Evolutionary conservation across 1,284 basidiomycete species (phyloP).

Genomic region (Cystobasidium pallidum): DNA sequence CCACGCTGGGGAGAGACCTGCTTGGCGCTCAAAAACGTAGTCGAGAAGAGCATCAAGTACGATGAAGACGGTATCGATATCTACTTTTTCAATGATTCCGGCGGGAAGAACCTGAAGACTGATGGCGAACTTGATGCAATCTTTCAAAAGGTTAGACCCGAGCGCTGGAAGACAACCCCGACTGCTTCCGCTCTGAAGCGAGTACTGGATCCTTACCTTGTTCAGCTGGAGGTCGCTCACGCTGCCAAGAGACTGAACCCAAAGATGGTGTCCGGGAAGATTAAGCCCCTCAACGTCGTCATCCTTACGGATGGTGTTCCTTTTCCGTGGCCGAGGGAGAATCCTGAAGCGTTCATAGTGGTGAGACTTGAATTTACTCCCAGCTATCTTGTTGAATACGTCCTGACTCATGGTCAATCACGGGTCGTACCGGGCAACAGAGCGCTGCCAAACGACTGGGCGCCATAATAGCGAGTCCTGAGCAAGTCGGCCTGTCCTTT

Average conservation of each 20-base stretch:
- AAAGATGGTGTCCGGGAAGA: neutral
- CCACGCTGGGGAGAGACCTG: slow-evolving; percentile 48
- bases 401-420: too few relatives aligned
- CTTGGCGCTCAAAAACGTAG: slow-evolving; percentile 46
- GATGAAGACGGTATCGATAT: slow-evolving; percentile 48
- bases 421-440: too few relatives aligned
- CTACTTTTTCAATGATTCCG: slow-evolving; percentile 47
- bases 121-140: too few relatives aligned
- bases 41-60: slow-evolving; percentile 44
- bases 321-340: slow-evolving; percentile 20
- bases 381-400: too few relatives aligned
- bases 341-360: slow-evolving; percentile 48
- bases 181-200: slow-evolving; percentile 45
- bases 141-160: too few relatives aligned
- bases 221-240: slow-evolving; percentile 33
- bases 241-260: slow-evolving; percentile 18
- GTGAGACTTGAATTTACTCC: slow-evolving; percentile 31
- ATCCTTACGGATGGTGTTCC: slow-evolving; percentile 48
- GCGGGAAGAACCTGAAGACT: too few relatives aligned
- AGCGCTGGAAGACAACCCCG: slow-evolving; percentile 47
- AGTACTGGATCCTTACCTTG: slow-evolving; percentile 47
- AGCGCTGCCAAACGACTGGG: slow-evolving; percentile 43
- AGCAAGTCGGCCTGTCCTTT: slow-evolving; percentile 49
- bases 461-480: slow-evolving; percentile 29
- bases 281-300: slow-evolving; percentile 49